Evolutionary conservation across 1,139 yeast species (phyloP), one percentile per base, ranked within the genome.

Genomic region (Geotrichum candidum): DNA sequence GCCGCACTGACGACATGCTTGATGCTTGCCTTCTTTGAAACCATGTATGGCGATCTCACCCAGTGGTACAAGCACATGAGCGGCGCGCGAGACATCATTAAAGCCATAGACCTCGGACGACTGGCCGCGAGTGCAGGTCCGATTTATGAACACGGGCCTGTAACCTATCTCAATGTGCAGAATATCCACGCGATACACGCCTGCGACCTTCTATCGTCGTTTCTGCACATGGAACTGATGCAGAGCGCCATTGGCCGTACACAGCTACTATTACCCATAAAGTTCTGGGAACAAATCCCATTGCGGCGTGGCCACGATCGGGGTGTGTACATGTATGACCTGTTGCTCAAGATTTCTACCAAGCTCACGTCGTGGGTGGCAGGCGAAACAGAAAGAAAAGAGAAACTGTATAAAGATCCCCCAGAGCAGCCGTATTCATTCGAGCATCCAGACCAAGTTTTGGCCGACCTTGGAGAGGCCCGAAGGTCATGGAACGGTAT

Each of bases 41-140:
- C 64, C 3, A 55, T 61, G 31, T 52, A 58, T 13, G 65, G 65
- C 10, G 62, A 63, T 46, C 53, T 63, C 33, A 59, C 53, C 10
- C 55, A 58, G 45, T 63, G 65, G 65, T 59, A 48, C 38, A 33
- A 54, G 22, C 65, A 63, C 53, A 61, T 62, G 61, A 54, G 51
- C 15, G 65, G 65, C 9, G 65, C 65, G 7, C 55, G 58, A 23
- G 64, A 61, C 45, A 57, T 63, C 11, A 58, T 61, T 7, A 23
- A 51, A 11, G 51, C 56, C 25, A 33, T 59, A 10, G 53, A 59
- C 27, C n/a, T 59, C 13, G 60, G 60, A 9, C 31, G 25, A 7
- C 22, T 53, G 9, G 57, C 56, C 13, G 54, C 48, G 5, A 45
- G 57, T n/a, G 60, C 60, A 10, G 27, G 13, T 22, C 18, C 27